Base-by-base conservation (phyloP, 2,329 filamentous ascomycete species). In the Neopestalotiopsis clavispora region DNA sequence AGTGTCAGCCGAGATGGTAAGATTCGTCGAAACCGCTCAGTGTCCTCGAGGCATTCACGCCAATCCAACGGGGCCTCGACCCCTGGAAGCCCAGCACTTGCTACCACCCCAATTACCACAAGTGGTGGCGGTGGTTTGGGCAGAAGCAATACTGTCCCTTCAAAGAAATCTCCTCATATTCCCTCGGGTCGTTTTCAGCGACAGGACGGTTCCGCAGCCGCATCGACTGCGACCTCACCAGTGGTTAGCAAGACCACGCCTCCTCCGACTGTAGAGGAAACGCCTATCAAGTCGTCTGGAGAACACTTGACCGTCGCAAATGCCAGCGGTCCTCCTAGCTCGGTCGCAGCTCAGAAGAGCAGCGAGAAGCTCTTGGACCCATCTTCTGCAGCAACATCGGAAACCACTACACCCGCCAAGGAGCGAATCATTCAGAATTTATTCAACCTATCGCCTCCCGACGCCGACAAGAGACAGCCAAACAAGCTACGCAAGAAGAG, bases 401-500 rank as follows among this genome's bases (percentile, higher is more conserved):
- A 80, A 64, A 80, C 83, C 14, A 78, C 81, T n/a, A 90, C 89
- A 0, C 89, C 91, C 6, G 84, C 83, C 4, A 90, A 87, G 70
- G 92, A 94, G 68, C 88, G 90, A 38, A 91, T 89, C 69, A 79
- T 97, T 67, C 86, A 92, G 65, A 89, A 84, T 74, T 82, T 97
- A 49, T 92, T 97, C 75, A 87, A 92, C 75, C 87, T 91, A 72
- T 91, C 92, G 2, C 89, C 91, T 1, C 85, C 83, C 32, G 87
- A 89, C 57, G 86, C 84, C 49, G 91, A 91, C 71, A 90, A 87
- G 74, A 89, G 93, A 60, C 92, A 91, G 77, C 94, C 94, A 0
- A 98, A 97, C 76, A 97, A 98, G 80, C 84, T 99, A 65, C 92
- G 92, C 79, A 98, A 98, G 84, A 97, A 94, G 80, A 87, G 91